These are phyloP conservation scores for Rhinocladiella mackenziei DNA, from an alignment of 2,329 filamentous ascomycete genomes.

Conservation along the genomic window DNA sequence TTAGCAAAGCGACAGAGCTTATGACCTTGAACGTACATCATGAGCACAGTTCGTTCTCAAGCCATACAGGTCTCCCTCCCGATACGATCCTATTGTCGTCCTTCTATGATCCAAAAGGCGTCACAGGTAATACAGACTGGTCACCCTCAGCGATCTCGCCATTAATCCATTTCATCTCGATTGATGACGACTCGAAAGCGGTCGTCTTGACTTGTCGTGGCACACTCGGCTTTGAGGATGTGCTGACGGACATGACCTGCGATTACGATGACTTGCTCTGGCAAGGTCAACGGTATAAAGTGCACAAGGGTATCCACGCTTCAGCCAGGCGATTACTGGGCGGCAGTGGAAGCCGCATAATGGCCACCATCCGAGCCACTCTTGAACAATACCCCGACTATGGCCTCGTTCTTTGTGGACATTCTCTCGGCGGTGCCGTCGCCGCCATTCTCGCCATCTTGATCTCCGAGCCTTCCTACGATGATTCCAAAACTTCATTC, in stretches of 20 bases:
- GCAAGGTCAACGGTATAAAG: constrained; percentile 62
- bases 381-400: constrained; percentile 65
- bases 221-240: constrained; percentile 69
- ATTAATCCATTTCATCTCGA: constrained; percentile 67
- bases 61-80: constrained; percentile 42
- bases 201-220: constrained; percentile 70
- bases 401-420: constrained; percentile 64
- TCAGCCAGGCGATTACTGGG: constrained; percentile 62
- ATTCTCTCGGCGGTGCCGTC: constrained; percentile 66
- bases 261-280: constrained; percentile 65
- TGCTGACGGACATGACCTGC: constrained; percentile 69
- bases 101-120: constrained; percentile 64
- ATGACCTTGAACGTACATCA: constrained; percentile 36
- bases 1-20: constrained; percentile 33
- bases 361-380: constrained; percentile 62
- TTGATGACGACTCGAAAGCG: constrained; percentile 68
- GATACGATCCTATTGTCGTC: constrained; percentile 60
- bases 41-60: constrained; percentile 45
- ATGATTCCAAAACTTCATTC: constrained; percentile 52
- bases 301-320: constrained; percentile 71
- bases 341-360: constrained; percentile 62
- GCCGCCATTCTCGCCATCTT: constrained; percentile 67
- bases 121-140: constrained; percentile 56
- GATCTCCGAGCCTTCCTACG: constrained; percentile 55
- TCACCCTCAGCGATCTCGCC: constrained; percentile 55